These are phyloP conservation scores for Penicillium bialowiezense DNA, from an alignment of 495 filamentous ascomycete species.

Conservation along the genomic window DNA sequence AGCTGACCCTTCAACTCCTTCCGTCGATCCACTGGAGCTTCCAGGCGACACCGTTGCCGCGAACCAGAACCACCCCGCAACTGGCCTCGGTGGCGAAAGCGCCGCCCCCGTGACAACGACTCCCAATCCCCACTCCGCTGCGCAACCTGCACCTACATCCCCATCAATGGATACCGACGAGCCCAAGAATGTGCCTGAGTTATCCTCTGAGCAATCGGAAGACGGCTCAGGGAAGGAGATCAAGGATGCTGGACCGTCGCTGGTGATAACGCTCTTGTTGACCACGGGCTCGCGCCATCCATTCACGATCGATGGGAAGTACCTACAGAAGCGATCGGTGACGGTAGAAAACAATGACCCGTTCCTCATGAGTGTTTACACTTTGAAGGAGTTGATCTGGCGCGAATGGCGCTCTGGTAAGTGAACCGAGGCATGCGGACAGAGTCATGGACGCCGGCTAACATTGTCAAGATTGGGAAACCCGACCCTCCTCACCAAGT, in stretches of 20 bases:
- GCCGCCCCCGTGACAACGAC: conserved; percentile 22
- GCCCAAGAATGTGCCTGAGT: conserved; percentile 29
- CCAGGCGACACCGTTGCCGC: conserved; percentile 18
- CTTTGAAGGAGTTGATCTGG: conserved; percentile 86
- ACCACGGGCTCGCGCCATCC: conserved; percentile 80
- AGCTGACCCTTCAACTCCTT: conserved; percentile 12
- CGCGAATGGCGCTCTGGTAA: conserved; percentile 78
- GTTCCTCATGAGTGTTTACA: conserved; percentile 85
- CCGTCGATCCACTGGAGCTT: conserved; percentile 11
- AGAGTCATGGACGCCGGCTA: not conserved
- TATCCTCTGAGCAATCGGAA: conserved; percentile 35
- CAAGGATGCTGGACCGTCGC: conserved; percentile 42
- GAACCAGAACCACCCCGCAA: conserved; percentile 23
- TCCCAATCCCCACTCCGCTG: conserved; percentile 6
- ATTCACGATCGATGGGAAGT: conserved; percentile 82
- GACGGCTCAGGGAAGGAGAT: conserved; percentile 40
- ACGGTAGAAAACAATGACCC: conserved; percentile 75
- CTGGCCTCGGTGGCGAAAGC: conserved; percentile 22
- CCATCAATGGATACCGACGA: conserved; percentile 32
- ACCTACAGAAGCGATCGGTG: conserved; percentile 74
- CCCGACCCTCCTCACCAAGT: conserved; percentile 74
- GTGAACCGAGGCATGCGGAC: conserved; percentile 3
- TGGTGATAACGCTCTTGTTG: conserved; percentile 71
- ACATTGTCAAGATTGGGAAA: conserved; percentile 71
- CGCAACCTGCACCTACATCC: conserved; percentile 10